Evolutionary conservation across 1,284 basidiomycete species (phyloP).

Genomic region (Ceratobasidium sp.): DNA sequence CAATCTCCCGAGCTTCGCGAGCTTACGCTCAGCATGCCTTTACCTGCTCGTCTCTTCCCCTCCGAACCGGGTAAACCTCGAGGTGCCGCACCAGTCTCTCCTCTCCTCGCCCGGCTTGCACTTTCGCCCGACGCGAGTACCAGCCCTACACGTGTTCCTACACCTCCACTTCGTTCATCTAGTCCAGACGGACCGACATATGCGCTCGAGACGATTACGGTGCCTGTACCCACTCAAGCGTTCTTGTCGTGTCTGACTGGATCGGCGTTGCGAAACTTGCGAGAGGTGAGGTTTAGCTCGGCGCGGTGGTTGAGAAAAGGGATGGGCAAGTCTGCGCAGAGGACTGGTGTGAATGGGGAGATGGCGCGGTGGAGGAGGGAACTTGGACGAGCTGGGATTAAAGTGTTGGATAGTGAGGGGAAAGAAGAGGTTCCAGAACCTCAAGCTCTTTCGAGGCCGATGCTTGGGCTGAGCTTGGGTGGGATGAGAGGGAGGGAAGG

Average conservation of each 20-base stretch:
- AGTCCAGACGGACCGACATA: slow-evolving; percentile 52
- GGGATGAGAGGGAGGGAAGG: neutral
- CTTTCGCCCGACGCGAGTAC: slow-evolving; percentile 51
- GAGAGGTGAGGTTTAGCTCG: slow-evolving; percentile 67
- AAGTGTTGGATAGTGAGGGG: slow-evolving; percentile 71
- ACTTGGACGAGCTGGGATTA: slow-evolving; percentile 68
- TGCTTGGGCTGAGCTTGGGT: neutral
- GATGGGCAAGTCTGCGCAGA: slow-evolving; percentile 71
- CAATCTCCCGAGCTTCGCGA: slow-evolving; percentile 71
- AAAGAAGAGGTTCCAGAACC: slow-evolving; percentile 38
- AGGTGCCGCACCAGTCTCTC: slow-evolving; percentile 53
- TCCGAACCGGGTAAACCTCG: slow-evolving; percentile 26
- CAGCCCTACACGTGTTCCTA: slow-evolving; percentile 54
- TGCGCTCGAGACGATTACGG: slow-evolving; percentile 73
- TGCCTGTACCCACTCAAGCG: slow-evolving; percentile 73
- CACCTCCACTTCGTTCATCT: slow-evolving; percentile 52
- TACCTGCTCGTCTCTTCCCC: slow-evolving; percentile 58
- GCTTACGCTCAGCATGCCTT: slow-evolving; percentile 75
- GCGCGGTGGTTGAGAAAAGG: slow-evolving; percentile 72
- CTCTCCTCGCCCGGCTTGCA: slow-evolving; percentile 54
- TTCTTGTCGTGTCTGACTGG: slow-evolving; percentile 71
- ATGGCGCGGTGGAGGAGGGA: slow-evolving; percentile 77
- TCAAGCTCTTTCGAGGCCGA: neutral
- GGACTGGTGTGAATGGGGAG: slow-evolving; percentile 80
- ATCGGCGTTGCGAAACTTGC: slow-evolving; percentile 65